Percentiles rank a stretch among this genome's conserved stretches.
Conservation (phyloP, 2,329 filamentous ascomycete species). For the Zarea fungicola region DNA sequence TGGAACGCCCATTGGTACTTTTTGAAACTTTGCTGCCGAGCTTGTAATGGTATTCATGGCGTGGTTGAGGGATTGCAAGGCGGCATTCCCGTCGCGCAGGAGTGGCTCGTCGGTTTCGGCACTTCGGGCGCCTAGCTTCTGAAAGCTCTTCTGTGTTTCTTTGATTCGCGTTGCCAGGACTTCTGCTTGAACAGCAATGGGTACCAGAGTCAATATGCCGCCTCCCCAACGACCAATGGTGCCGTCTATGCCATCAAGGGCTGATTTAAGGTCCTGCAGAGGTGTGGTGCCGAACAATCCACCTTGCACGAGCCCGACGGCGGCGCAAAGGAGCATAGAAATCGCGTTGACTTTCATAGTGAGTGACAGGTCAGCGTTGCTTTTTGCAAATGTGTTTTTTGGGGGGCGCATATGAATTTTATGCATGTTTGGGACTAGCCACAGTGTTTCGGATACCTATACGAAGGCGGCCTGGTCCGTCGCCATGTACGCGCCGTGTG, state of each 20-base stretch:
- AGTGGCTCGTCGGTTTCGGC: background rate
- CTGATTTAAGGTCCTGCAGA: background rate
- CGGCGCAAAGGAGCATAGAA: no score
- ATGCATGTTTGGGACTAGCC: no score
- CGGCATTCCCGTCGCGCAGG: background rate
- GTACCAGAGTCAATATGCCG: background rate
- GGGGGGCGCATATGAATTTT: no score
- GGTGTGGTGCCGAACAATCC: no score
- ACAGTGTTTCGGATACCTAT: no score
- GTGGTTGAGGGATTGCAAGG: background rate
- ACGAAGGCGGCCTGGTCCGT: no score
- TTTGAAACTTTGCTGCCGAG: background rate
- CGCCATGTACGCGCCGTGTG: no score
- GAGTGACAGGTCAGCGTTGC: no score
- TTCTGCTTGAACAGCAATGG: background rate
- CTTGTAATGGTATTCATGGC: background rate
- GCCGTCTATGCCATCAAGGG: background rate
- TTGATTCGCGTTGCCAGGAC: background rate
- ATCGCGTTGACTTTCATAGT: no score
- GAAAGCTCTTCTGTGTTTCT: background rate
- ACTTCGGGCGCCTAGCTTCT: background rate
- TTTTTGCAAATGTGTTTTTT: no score
- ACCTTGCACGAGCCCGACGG: no score
- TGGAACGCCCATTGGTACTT: background rate
- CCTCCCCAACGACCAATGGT: background rate